Base-by-base conservation (phyloP, 495 filamentous ascomycete genomes). In the Xylaria grammica region DNA sequence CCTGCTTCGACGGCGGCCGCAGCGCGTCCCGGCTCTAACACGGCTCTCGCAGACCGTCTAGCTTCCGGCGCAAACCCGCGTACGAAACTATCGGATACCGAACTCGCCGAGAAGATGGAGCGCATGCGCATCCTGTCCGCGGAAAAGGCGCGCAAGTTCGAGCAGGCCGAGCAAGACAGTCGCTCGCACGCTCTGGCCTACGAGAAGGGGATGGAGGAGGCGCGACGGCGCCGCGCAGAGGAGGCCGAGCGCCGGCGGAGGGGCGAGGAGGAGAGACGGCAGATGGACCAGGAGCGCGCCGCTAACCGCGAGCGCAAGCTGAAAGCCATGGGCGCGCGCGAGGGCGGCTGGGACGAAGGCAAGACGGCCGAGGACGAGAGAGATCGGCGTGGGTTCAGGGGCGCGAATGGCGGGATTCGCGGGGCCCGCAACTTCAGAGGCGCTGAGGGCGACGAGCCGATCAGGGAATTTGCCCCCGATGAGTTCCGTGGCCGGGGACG, bases 81-180 rank as follows among this genome's bases (percentile, higher is more conserved):
- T 56, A 76, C 76, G 10, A 86, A 86, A 68, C 81, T 83, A 8
- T 85, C 83, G 17, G 82, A 86, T 1, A 68, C 77, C 5, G 82
- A 86, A 70, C 75, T 85, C 13, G 72, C 78, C 0, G 79, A 75
- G 45, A 82, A 82, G 67, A 81, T 86, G 78, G 78, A 81, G 60
- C 65, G 76, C 62, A 82, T 81, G 76, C 82, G 81, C 17, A 71
- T 84, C 24, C 67, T 82, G 6, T 69, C 76, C 1, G 75, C 76
- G 20, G 78, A 81, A 42, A 81, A 80, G 69, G 78, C 78, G 61
- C 80, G 80, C 36, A 79, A 76, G 15, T 83, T 81, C 57, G 81
- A 84, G 63, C 74, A 79, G 55, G 79, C 77, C 6, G 78, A 84
- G 69, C 78, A 78, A 49, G 84, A 86, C 69, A 81, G 79, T 65